Conservation (phyloP, 2,329 filamentous ascomycete species). For the Thielaviopsis punctulata region DNA sequence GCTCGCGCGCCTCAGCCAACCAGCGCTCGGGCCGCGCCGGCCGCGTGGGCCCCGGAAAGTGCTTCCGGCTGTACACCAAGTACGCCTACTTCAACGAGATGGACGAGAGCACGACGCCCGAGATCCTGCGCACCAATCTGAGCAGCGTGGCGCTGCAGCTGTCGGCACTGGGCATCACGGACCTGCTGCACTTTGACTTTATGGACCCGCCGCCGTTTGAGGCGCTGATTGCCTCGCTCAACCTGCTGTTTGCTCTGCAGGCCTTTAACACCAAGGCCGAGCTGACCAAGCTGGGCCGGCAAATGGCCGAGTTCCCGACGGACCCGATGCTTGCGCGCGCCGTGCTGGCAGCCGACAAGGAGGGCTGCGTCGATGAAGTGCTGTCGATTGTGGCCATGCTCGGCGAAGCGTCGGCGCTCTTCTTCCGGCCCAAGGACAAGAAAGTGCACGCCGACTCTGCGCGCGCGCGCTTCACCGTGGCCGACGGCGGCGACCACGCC, state of each 20-base stretch:
- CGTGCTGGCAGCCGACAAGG: constrained; percentile 72
- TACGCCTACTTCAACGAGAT: constrained; percentile 91
- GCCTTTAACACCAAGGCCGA: constrained; percentile 78
- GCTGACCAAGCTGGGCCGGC: constrained; percentile 75
- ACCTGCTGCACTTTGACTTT: constrained; percentile 86
- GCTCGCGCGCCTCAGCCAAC: constrained; percentile 79
- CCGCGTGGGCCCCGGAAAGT: constrained; percentile 80
- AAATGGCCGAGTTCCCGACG: constrained; percentile 90
- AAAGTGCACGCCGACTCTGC: constrained; percentile 91
- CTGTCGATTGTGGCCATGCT: constrained; percentile 91
- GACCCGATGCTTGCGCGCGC: constrained; percentile 84
- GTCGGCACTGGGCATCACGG: constrained; percentile 81
- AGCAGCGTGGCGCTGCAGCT: constrained; percentile 69
- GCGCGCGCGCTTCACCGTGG: constrained; percentile 70
- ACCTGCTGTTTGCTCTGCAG: constrained; percentile 80
- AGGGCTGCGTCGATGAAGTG: constrained; percentile 86
- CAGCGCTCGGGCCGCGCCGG: constrained; percentile 86
- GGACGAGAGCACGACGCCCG: constrained; percentile 78
- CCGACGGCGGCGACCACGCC: constrained; percentile 79
- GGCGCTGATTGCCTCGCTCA: constrained; percentile 72
- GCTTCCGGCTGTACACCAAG: constrained; percentile 84
- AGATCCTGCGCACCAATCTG: constrained; percentile 82
- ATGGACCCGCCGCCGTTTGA: constrained; percentile 87
- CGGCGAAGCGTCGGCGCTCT: constrained; percentile 71
- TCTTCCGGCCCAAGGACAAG: constrained; percentile 93